These are phyloP conservation scores for Ceratobasidium sp. DNA, from an alignment of 1,284 basidiomycete genomes.

Conservation along the genomic window DNA sequence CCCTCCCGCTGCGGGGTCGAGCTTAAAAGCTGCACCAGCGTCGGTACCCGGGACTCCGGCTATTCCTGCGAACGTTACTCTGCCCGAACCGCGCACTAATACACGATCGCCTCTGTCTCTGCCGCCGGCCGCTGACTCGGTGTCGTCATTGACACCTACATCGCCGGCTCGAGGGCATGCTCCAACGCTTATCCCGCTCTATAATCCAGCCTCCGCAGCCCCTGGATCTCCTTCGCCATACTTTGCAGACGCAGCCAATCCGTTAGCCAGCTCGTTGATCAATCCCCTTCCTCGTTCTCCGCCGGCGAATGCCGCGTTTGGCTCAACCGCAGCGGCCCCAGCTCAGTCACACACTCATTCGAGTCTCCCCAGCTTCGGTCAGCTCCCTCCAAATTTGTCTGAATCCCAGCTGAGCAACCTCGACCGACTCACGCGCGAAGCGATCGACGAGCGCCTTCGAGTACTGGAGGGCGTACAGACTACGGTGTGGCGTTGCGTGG, in stretches of 20 bases:
- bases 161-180: conserved; percentile 50
- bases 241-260: conserved; percentile 28
- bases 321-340: conserved; percentile 32
- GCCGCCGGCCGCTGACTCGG: background rate
- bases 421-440: conserved; percentile 77
- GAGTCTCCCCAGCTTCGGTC: conserved; percentile 54
- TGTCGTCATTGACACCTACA: conserved; percentile 18
- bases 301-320: conserved; percentile 41
- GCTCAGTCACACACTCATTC: conserved; percentile 6
- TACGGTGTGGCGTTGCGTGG: conserved; percentile 75
- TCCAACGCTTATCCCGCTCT: conserved; percentile 69
- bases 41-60: conserved; percentile 34
- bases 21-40: background rate
- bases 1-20: conserved; percentile 27
- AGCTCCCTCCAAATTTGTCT: conserved; percentile 66
- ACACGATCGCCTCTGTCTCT: conserved; percentile 35
- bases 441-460: conserved; percentile 83
- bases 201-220: conserved; percentile 56
- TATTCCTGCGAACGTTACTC: conserved; percentile 20
- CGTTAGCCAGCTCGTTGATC: conserved; percentile 28
- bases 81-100: conserved; percentile 1
- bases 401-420: conserved; percentile 71
- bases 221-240: conserved; percentile 28
- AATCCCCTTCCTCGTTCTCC: conserved; percentile 21
- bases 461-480: conserved; percentile 80